Conservation (phyloP, 2,329 filamentous ascomycete genomes). For the Harringtonia lauricola region DNA sequence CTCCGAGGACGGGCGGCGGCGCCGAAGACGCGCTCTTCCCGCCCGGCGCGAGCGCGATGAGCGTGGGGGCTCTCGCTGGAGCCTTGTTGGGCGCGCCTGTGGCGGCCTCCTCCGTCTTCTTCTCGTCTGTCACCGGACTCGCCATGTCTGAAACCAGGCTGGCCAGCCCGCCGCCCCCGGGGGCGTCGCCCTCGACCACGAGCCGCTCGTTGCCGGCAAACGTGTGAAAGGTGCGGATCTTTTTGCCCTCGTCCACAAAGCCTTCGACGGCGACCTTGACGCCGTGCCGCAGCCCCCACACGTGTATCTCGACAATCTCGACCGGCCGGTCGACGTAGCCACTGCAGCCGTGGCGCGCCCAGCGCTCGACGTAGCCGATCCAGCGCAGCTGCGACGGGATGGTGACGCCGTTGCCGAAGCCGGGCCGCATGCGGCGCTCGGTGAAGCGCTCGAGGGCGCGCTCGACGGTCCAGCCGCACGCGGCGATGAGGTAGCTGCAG, state of each 20-base stretch:
- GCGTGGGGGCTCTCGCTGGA: background rate
- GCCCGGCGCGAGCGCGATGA: no score
- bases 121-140: background rate
- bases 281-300: slow-evolving; percentile 78
- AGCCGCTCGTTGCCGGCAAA: slow-evolving; percentile 65
- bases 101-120: background rate
- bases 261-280: slow-evolving; percentile 82
- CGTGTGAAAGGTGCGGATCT: slow-evolving; percentile 72
- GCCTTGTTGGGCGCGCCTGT: no score
- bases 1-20: background rate
- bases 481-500: slow-evolving; percentile 81
- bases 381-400: slow-evolving; percentile 89
- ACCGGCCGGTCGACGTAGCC: slow-evolving; percentile 72
- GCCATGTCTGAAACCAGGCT: slow-evolving; percentile 46
- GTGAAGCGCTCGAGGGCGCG: slow-evolving; percentile 53
- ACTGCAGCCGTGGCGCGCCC: slow-evolving; percentile 59
- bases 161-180: slow-evolving; percentile 35
- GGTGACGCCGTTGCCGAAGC: slow-evolving; percentile 75
- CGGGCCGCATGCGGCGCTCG: slow-evolving; percentile 74
- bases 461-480: slow-evolving; percentile 53
- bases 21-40: slow-evolving; percentile 3
- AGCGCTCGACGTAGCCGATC: slow-evolving; percentile 79
- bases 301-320: slow-evolving; percentile 79
- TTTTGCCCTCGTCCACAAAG: slow-evolving; percentile 79
- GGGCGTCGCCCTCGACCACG: slow-evolving; percentile 48